Evolutionary conservation across 345 rosid genomes (phyloP).

Genomic region (Citrus medica): DNA sequence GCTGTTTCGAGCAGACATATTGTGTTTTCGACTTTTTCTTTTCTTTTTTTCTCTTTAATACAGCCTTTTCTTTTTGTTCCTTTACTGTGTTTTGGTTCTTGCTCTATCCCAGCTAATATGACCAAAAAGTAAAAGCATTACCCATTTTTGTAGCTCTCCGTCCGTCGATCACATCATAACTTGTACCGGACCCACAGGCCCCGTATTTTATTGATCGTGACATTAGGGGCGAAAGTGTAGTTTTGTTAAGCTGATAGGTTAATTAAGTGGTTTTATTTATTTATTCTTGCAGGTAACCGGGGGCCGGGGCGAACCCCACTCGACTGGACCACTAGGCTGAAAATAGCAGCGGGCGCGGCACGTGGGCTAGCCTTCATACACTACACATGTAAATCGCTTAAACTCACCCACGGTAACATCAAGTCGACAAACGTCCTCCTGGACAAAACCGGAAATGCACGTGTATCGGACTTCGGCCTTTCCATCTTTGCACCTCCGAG

Average conservation of each 20-base stretch:
- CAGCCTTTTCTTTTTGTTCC: conserved; percentile 11
- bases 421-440: conserved; percentile 82
- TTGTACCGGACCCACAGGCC: background rate
- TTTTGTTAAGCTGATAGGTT: background rate
- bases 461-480: conserved; percentile 74
- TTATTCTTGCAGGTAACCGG: conserved; percentile 56
- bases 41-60: conserved; percentile 1
- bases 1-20: conserved; percentile 8
- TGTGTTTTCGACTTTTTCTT: conserved; percentile 11
- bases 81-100: background rate
- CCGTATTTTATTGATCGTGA: background rate
- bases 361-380: conserved; percentile 78
- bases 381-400: conserved; percentile 61
- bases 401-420: conserved; percentile 81
- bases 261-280: background rate
- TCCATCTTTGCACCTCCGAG: conserved; percentile 40
- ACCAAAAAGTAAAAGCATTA: conserved; percentile 22
- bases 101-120: conserved; percentile 11
- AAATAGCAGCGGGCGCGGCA: conserved; percentile 78
- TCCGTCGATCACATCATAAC: background rate
- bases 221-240: background rate
- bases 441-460: conserved; percentile 57
- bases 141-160: background rate
- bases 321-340: conserved; percentile 85
- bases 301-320: conserved; percentile 89